Evolutionary conservation across 2,329 filamentous ascomycete genomes (phyloP).

Genomic region (Rutstroemia sydowiana): DNA sequence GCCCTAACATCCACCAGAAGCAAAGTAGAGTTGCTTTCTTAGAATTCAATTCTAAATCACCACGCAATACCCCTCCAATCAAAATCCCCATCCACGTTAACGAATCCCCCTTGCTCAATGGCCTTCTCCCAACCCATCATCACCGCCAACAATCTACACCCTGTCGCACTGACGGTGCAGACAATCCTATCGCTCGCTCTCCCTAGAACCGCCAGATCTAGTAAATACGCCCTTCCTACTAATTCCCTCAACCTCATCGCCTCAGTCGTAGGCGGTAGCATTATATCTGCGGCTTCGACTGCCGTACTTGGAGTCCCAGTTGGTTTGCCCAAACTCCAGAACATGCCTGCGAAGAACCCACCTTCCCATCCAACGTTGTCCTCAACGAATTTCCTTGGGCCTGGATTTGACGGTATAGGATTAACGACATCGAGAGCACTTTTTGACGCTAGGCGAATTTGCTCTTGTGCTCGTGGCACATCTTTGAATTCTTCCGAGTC

Average conservation of each 20-base stretch:
- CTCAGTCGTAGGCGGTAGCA: conserved; percentile 30
- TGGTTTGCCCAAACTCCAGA: conserved; percentile 62
- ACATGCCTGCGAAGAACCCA: conserved; percentile 75
- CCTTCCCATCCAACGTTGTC: conserved; percentile 82
- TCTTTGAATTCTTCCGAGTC: conserved; percentile 53
- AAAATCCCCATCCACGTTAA: conserved; percentile 70
- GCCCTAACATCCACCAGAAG: too few species aligned
- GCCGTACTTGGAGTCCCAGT: conserved; percentile 29
- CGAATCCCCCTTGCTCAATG: conserved; percentile 55
- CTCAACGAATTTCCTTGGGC: conserved; percentile 61
- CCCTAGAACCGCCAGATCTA: conserved; percentile 71
- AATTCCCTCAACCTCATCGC: conserved; percentile 64
- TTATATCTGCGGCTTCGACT: conserved; percentile 31
- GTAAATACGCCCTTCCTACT: conserved; percentile 71
- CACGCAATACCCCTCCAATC: conserved; percentile 46
- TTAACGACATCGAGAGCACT: conserved; percentile 35
- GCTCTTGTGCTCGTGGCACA: conserved; percentile 60
- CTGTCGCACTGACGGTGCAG: conserved; percentile 67
- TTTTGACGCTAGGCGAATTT: conserved; percentile 68
- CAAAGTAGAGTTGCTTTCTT: too few species aligned
- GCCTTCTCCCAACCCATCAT: conserved; percentile 80
- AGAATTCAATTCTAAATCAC: conserved; percentile 9
- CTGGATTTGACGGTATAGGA: conserved; percentile 28
- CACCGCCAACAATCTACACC: conserved; percentile 69
- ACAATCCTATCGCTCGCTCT: conserved; percentile 62